Base-by-base conservation (phyloP, 164 flowering plant genomes). In the Saururus chinensis region DNA sequence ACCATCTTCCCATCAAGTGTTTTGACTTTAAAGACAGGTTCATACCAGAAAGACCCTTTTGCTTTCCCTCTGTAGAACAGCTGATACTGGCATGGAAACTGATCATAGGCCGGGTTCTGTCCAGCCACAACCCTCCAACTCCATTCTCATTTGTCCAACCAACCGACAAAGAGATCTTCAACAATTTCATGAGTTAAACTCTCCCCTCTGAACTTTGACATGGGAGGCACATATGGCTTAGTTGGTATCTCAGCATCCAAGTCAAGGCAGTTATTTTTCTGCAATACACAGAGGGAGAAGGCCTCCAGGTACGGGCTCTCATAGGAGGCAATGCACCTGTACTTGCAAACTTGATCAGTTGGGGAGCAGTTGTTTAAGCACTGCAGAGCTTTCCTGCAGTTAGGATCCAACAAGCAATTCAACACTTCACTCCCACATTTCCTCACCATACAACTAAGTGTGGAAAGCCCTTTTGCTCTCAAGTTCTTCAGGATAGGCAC, bases 101-200 rank as follows among this genome's bases (percentile, higher is more conserved):
- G n/a, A n/a, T n/a, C n/a, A n/a, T n/a, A n/a, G n/a, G n/a, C 98
- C 1, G 96, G 98, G 80, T 89, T 92, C 65, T 92, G 98, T 40
- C 98, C 98, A 0, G 95, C 95, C 7, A 83, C 86, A 35, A 92
- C 98, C 14, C 93, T 82, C 98, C 98, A 92, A 71, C 98, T 92
- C 98, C 98, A 92, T 42, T 83, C 79, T 72, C 83, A 68, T 60
- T 57, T 70, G 30, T 93, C 98, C 71, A 92, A 74, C 92, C 98
- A 92, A 55, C 96, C 98, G 21, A 92, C 81, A 64, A 92, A 89
- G 48, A 92, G 82, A 70, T 92, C 98, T 73, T 92, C 98, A 7
- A 95, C 95, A 59, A 72, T 62, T 51, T 87, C 95, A 72, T n/a
- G n/a, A n/a, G n/a, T n/a, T n/a, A n/a, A n/a, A n/a, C n/a, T n/a